Evolutionary conservation across 345 rosid genomes (phyloP), one percentile per base, ranked within the genome.

Genomic region (Eutrema heterophyllum): DNA sequence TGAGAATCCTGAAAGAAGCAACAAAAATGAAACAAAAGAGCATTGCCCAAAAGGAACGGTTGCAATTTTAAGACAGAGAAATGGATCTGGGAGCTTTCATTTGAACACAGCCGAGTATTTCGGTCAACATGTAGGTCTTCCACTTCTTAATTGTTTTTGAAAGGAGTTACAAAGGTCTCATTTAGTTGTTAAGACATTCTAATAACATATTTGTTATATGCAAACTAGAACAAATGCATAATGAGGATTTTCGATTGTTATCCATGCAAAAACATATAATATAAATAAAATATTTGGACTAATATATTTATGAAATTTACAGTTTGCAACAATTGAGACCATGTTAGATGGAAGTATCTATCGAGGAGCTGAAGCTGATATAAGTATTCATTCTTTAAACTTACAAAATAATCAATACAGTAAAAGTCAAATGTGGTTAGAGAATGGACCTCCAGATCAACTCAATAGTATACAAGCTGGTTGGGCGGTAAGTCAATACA

Each of bases 401-500:
- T 46, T 73, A 51, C 11, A 8, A 65, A 16, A 5, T 12, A 5
- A 35, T 21, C 69, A 75, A 33, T 30, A 9, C 21, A 75, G 79
- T 60, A 68, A 60, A 51, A 51, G 73, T 50, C 55, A 67, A 58
- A 75, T 75, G 0, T 75, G 74, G 74, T 5, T 75, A 24, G 79
- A 75, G 15, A 75, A 68, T 68, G 79, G 79, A 40, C 55, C 39
- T 40, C 4, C 0, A 21, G 33, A 0, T 50, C 54, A 75, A 75
- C 32, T 58, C 40, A 75, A 75, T 60, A 75, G 70, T 51, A 61
- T 75, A 30, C 74, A 75, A 58, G 68, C 36, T 61, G 79, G 79
- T 35, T 75, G 74, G 79, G 57, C 74, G 14, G 70, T 75, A 52
- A 58, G 62, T 68, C 9, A 6, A 21, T 70, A n/a, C 11, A 12